Evolutionary conservation across 345 rosid species (phyloP).

Genomic region (Populus pruinosa): DNA sequence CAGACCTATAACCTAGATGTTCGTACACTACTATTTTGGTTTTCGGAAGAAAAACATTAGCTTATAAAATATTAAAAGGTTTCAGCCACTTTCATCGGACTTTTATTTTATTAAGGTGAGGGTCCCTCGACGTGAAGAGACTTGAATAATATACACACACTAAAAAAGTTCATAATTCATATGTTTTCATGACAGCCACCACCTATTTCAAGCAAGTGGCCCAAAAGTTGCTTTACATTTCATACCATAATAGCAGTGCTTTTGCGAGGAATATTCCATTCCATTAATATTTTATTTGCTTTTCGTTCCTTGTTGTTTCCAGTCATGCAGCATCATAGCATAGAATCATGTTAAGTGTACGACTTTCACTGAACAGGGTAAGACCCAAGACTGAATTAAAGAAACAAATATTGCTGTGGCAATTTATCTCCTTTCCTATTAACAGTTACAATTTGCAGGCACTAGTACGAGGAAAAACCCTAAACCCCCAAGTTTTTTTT

Average conservation of each 20-base stretch:
- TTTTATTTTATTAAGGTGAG: too few species aligned
- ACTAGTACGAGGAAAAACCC: not conserved
- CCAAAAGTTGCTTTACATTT: not conserved
- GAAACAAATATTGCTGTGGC: not conserved
- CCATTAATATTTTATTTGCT: not conserved
- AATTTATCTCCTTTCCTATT: not conserved
- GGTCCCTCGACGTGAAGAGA: too few species aligned
- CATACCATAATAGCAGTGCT: not conserved
- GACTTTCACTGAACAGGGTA: not conserved
- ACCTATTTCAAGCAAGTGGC: not conserved
- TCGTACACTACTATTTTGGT: too few species aligned
- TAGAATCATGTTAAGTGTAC: not conserved
- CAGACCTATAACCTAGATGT: too few species aligned
- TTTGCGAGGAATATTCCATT: not conserved
- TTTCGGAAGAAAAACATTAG: too few species aligned
- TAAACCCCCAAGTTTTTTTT: not conserved
- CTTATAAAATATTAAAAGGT: too few species aligned
- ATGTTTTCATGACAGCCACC: not conserved
- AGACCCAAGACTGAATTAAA: not conserved
- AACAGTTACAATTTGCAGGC: not conserved
- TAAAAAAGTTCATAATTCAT: not conserved
- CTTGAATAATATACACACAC: too few species aligned
- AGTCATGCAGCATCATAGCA: not conserved
- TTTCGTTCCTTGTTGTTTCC: not conserved
- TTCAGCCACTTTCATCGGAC: too few species aligned